A percentile compares a stretch with the other conserved stretches of the same genome.
phyloP scores from a whole-genome alignment of 2,329 filamentous ascomycete genomes.

The Trichothecium roseum region DNA sequence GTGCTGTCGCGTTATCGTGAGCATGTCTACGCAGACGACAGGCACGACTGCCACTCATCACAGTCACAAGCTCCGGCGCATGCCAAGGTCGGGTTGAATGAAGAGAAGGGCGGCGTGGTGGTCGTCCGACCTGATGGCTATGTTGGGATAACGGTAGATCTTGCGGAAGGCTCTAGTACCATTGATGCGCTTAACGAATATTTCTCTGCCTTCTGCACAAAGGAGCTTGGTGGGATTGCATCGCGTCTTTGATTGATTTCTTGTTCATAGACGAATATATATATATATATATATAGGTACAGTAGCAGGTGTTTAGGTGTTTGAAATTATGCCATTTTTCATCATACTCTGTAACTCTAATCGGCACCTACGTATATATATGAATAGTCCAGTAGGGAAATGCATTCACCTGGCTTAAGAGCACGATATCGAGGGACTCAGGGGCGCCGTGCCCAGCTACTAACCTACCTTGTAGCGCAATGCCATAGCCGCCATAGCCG shows the following conservation, averaged over 20 bases:
- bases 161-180: conserved; percentile 69
- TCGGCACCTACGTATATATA: no score
- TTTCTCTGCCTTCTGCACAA: conserved; percentile 63
- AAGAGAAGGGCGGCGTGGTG: conserved; percentile 31
- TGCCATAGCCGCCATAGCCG: no score
- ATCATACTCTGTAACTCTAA: no score
- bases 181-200: conserved; percentile 76
- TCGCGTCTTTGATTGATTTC: conserved; percentile 4
- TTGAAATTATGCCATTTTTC: no score
- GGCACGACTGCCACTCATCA: conserved; percentile 60
- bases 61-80: conserved; percentile 66
- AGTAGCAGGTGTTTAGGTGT: neutral
- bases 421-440: no score
- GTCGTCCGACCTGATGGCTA: conserved; percentile 32
- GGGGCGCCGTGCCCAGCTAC: no score
- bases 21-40: conserved; percentile 79
- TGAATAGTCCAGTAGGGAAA: no score
- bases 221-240: conserved; percentile 32
- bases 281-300: neutral
- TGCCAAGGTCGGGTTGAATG: conserved; percentile 73
- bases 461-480: no score
- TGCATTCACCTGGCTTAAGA: no score
- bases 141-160: conserved; percentile 62
- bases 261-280: neutral
- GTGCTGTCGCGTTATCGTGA: conserved; percentile 66